These are phyloP conservation scores for Fraxinus floribunda DNA, from an alignment of 305 asterid species.

Conservation along the genomic window DNA sequence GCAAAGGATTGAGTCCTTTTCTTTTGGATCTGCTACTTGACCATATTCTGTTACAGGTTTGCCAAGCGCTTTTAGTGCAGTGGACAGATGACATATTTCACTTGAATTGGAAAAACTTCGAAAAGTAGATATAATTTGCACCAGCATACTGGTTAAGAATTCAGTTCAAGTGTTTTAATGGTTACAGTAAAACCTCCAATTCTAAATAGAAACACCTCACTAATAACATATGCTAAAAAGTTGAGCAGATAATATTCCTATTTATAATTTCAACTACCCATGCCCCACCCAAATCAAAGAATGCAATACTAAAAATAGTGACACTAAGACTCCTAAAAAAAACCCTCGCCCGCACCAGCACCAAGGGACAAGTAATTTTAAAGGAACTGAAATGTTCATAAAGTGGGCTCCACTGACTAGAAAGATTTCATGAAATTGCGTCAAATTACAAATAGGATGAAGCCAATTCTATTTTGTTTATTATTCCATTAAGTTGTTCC, in stretches of 20 bases:
- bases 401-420: not conserved
- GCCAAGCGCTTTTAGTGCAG: not conserved
- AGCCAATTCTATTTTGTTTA: not conserved
- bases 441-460: slow-evolving; percentile 1
- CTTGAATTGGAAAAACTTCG: not conserved
- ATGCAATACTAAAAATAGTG: not conserved
- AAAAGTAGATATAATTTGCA: not conserved
- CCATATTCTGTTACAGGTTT: not conserved
- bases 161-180: not conserved
- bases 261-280: not conserved
- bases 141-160: not conserved
- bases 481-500: not conserved
- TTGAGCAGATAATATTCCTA: not conserved
- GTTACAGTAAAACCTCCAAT: not conserved
- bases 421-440: not conserved
- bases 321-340: not conserved
- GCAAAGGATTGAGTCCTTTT: not conserved
- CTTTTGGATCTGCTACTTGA: slow-evolving; percentile 9
- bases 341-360: not conserved
- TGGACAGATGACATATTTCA: not conserved
- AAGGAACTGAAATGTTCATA: not conserved
- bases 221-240: not conserved
- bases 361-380: not conserved
- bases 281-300: not conserved
- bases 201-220: not conserved